These are phyloP conservation scores for Turnera subulata DNA, from an alignment of 345 rosid species.

Conservation along the genomic window DNA sequence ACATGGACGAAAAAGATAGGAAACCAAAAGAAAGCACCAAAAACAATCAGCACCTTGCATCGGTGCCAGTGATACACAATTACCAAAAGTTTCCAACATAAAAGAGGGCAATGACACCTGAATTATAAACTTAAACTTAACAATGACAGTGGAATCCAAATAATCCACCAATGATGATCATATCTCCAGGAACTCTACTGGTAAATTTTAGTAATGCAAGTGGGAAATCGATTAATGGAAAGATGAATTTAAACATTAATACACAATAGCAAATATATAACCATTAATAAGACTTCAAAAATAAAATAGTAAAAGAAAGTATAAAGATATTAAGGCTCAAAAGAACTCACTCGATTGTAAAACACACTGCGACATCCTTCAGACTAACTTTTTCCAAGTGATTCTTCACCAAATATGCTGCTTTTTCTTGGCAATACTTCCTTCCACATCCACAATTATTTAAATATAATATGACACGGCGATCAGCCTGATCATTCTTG, in stretches of 20 bases:
- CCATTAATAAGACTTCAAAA: no score
- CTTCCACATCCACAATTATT: slow-evolving; percentile 73
- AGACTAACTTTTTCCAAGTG: slow-evolving; percentile 76
- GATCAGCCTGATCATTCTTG: slow-evolving; percentile 63
- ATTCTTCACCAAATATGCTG: slow-evolving; percentile 63
- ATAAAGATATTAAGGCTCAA: slow-evolving; percentile 1
- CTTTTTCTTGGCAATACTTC: slow-evolving; percentile 70
- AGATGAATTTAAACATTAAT: no score
- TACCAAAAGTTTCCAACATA: no score
- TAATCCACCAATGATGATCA: no score
- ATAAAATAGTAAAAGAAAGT: neutral
- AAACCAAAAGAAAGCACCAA: neutral
- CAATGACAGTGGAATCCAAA: no score
- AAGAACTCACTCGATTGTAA: slow-evolving; percentile 72
- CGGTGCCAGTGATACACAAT: neutral
- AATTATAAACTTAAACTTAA: no score
- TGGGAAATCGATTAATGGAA: no score
- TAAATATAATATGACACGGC: slow-evolving; percentile 65
- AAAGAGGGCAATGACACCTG: no score
- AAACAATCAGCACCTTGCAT: neutral
- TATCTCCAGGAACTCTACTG: no score
- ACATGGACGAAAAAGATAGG: neutral
- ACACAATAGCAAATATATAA: no score
- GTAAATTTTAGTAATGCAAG: no score
- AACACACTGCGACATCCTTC: slow-evolving; percentile 56